Evolutionary conservation across 495 filamentous ascomycete species (phyloP).

Genomic region (Daldinia bambusicola): DNA sequence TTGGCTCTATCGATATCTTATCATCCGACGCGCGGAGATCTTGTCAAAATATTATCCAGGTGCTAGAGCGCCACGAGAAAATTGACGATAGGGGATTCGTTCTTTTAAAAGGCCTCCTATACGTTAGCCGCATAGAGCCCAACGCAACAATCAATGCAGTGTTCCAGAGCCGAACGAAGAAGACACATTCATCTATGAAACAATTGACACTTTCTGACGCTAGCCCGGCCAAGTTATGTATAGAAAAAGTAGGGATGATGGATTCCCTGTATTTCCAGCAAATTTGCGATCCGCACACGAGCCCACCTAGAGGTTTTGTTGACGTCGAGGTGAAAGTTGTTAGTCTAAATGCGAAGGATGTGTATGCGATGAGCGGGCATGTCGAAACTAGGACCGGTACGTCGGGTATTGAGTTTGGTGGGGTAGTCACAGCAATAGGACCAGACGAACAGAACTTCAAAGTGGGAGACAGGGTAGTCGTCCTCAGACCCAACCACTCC

Average conservation of each 20-base stretch:
- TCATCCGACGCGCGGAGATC: not conserved
- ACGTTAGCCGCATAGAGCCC: conserved; percentile 1
- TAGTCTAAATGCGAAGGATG: not conserved
- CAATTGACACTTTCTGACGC: not conserved
- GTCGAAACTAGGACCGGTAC: not conserved
- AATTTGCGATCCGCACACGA: not conserved
- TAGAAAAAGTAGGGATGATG: not conserved
- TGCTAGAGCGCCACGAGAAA: not conserved
- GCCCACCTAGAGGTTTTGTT: not conserved
- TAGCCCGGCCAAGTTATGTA: not conserved
- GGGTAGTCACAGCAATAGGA: not conserved
- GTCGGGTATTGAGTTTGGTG: not conserved
- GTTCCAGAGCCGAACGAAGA: not conserved
- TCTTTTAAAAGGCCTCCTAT: not conserved
- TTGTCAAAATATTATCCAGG: not conserved
- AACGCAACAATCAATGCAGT: not conserved
- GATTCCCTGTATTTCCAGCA: not conserved
- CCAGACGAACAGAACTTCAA: not conserved
- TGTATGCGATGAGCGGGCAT: not conserved
- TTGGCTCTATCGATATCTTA: not conserved
- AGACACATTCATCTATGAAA: not conserved
- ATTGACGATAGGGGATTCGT: not conserved
- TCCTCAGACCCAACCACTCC: not conserved
- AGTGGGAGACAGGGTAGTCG: not conserved
- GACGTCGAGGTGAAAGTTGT: conserved; percentile 2